Percentiles rank a stretch among this genome's conserved stretches.
Evolutionary conservation across 2,329 filamentous ascomycete genomes (phyloP).

Genomic region (Cladosporium sp.): DNA sequence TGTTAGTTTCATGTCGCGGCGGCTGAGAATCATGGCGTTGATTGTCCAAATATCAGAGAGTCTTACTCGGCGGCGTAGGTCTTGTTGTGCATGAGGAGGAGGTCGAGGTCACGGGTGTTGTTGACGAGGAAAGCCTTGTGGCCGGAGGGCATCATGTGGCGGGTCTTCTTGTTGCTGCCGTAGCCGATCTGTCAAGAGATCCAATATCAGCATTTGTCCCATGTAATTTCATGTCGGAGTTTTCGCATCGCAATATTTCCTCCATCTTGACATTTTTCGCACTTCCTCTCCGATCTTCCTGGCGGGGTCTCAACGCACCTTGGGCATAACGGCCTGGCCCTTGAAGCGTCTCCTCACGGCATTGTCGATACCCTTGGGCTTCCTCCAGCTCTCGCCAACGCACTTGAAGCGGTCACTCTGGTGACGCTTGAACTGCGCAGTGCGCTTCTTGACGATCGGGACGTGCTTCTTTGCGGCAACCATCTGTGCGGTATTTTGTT

Average conservation of each 20-base stretch:
- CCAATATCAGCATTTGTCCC: conserved; percentile 14
- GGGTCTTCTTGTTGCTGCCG: conserved; percentile 99
- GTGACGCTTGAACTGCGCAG: conserved; percentile 92
- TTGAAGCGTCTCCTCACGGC: conserved; percentile 95
- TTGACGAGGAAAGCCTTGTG: conserved; percentile 99
- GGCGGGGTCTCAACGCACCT: conserved; percentile 59
- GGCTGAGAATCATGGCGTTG: no score
- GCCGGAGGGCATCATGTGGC: conserved; percentile 96
- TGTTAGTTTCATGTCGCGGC: conserved; percentile 31
- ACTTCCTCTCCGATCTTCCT: conserved; percentile 8
- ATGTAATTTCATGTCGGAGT: conserved; percentile 8
- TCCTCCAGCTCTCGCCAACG: conserved; percentile 87
- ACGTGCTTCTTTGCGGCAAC: conserved; percentile 99
- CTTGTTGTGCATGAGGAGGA: conserved; percentile 99
- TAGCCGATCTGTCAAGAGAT: conserved; percentile 73
- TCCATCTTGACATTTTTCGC: conserved; percentile 1
- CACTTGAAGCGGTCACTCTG: conserved; percentile 97
- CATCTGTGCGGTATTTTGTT: conserved; percentile 57
- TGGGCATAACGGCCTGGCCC: conserved; percentile 93
- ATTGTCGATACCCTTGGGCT: conserved; percentile 99
- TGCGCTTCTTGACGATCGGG: conserved; percentile 99
- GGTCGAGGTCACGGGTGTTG: conserved; percentile 92
- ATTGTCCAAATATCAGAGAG: not conserved
- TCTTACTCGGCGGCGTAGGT: conserved; percentile 97
- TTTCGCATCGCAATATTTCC: not conserved